Conservation (phyloP, 305 asterid species). For the Solanum aculeatissimum region DNA sequence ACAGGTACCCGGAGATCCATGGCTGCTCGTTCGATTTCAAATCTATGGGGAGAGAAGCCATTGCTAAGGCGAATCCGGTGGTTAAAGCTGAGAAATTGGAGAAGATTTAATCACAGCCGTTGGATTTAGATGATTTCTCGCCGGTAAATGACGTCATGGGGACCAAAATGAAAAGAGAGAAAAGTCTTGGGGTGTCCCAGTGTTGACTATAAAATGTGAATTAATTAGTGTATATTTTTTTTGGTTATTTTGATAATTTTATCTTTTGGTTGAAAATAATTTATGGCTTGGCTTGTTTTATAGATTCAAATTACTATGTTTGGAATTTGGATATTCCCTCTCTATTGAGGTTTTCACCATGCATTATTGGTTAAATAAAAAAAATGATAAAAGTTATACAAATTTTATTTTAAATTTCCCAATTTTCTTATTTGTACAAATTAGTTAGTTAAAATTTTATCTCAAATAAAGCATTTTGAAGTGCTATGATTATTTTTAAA, state of each 20-base stretch:
- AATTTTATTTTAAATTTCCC: neutral
- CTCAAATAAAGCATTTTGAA: neutral
- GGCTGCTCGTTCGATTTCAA: conserved; percentile 68
- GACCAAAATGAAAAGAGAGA: neutral
- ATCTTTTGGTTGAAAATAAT: neutral
- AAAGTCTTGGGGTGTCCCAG: neutral
- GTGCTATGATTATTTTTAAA: neutral
- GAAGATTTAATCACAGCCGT: conserved; percentile 49
- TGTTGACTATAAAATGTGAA: neutral
- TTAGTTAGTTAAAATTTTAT: no score
- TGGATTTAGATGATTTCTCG: neutral
- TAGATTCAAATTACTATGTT: neutral
- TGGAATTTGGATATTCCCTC: neutral
- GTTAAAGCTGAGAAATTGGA: conserved; percentile 52
- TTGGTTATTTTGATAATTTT: neutral
- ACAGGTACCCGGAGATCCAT: conserved; percentile 84
- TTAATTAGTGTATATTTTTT: neutral
- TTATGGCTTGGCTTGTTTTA: neutral
- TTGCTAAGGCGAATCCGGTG: conserved; percentile 78
- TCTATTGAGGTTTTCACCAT: neutral
- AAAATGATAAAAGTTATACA: neutral
- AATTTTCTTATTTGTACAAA: neutral
- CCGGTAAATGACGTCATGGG: neutral
- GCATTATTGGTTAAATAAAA: neutral
- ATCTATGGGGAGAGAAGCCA: conserved; percentile 67